A percentile compares a stretch with the other conserved stretches of the same genome.
Conservation (phyloP, 208 protist genomes). For the Kentomonas sorsogonicus region DNA sequence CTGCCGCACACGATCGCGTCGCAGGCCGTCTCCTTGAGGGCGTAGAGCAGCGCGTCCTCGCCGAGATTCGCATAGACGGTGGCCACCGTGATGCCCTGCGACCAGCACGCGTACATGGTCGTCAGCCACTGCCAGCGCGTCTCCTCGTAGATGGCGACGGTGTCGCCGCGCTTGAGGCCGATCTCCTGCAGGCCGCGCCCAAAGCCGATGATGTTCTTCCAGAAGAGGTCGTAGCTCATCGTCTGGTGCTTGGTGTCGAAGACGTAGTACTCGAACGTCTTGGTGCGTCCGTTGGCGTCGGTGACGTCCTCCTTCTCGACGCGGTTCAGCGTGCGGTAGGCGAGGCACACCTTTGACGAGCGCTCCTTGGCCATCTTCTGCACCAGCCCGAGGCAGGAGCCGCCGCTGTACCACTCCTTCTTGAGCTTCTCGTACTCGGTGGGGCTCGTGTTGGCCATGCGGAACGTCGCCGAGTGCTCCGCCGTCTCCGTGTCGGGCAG, state of each 20-base stretch:
- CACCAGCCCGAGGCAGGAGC: slow-evolving; percentile 30
- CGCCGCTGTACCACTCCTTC: slow-evolving; percentile 34
- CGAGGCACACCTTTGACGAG: slow-evolving; percentile 31
- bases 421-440: slow-evolving; percentile 37
- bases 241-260: slow-evolving; percentile 45
- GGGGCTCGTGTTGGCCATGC: slow-evolving; percentile 45
- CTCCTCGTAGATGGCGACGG: slow-evolving; percentile 70
- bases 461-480: slow-evolving; percentile 55
- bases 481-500: slow-evolving; percentile 30
- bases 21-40: slow-evolving; percentile 63
- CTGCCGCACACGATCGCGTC: slow-evolving; percentile 66
- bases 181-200: slow-evolving; percentile 46
- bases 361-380: slow-evolving; percentile 40
- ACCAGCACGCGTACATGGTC: slow-evolving; percentile 59
- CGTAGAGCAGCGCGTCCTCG: slow-evolving; percentile 70
- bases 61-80: slow-evolving; percentile 87
- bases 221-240: slow-evolving; percentile 49
- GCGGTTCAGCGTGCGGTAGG: slow-evolving; percentile 40
- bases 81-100: slow-evolving; percentile 49
- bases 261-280: slow-evolving; percentile 56
- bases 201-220: slow-evolving; percentile 45
- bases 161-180: slow-evolving; percentile 40
- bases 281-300: slow-evolving; percentile 30
- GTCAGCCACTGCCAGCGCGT: slow-evolving; percentile 82
- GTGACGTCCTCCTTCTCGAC: slow-evolving; percentile 38